Conservation (phyloP, 2,329 filamentous ascomycete genomes). For the Colletotrichum filicis region DNA sequence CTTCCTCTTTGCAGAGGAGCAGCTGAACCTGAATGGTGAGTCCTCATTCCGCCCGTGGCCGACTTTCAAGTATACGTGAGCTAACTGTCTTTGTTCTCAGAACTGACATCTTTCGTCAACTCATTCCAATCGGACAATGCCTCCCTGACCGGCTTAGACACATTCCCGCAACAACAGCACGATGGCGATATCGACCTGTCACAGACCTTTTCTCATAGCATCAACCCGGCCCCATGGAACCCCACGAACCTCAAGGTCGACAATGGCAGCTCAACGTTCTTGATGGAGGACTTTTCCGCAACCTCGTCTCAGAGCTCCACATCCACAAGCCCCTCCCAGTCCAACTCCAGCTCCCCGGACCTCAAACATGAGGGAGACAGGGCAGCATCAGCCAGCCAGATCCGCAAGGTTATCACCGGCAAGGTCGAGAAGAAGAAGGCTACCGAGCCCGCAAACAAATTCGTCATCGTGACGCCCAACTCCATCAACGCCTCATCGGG, state of each 20-base stretch:
- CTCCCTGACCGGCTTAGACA: slow-evolving; percentile 39
- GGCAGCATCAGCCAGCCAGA: slow-evolving; percentile 45
- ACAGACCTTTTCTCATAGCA: slow-evolving; percentile 45
- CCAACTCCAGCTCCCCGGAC: slow-evolving; percentile 40
- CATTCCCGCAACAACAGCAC: slow-evolving; percentile 37
- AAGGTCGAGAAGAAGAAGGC: slow-evolving; percentile 59
- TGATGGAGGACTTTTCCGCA: slow-evolving; percentile 51
- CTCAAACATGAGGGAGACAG: slow-evolving; percentile 42
- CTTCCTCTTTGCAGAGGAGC: slow-evolving; percentile 50
- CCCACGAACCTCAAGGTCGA: slow-evolving; percentile 48
- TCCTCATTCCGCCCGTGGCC: neutral
- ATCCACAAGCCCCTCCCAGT: slow-evolving; percentile 41
- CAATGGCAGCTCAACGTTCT: slow-evolving; percentile 44
- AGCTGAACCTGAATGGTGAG: slow-evolving; percentile 47
- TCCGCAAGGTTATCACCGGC: slow-evolving; percentile 55
- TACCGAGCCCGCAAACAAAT: slow-evolving; percentile 48
- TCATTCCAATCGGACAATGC: slow-evolving; percentile 44
- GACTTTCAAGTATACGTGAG: neutral
- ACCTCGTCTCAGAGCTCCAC: slow-evolving; percentile 45
- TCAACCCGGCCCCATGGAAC: slow-evolving; percentile 53
- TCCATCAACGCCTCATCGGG: slow-evolving; percentile 63
- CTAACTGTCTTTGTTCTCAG: slow-evolving; percentile 1
- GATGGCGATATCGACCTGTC: slow-evolving; percentile 49
- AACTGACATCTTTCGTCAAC: slow-evolving; percentile 41
- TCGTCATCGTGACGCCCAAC: slow-evolving; percentile 66